phyloP scores from a whole-genome alignment of 257 asterid genomes.

The Euphrasia confusa region DNA sequence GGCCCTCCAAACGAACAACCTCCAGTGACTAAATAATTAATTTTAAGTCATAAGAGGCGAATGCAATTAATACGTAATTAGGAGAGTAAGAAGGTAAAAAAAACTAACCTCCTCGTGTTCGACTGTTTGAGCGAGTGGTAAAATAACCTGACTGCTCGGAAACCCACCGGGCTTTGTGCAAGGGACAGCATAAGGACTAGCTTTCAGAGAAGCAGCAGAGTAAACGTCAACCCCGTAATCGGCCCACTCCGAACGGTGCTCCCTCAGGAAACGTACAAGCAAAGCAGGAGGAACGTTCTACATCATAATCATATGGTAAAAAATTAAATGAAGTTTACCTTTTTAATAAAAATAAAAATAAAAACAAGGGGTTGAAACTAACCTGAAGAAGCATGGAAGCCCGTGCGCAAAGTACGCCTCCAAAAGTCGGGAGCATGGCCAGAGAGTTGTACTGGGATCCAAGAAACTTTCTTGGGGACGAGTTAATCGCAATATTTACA shows the following conservation, averaged over 20 bases:
- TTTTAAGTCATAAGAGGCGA: not conserved
- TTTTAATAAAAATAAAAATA: not conserved
- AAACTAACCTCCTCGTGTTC: constrained; percentile 78
- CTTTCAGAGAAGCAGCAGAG: constrained; percentile 64
- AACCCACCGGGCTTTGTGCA: constrained; percentile 73
- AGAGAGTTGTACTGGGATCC: constrained; percentile 52
- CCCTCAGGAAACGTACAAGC: constrained; percentile 78
- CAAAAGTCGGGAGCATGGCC: constrained; percentile 61
- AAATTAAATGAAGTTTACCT: not conserved
- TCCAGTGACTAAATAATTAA: constrained; percentile 58
- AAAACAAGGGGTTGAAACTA: not conserved
- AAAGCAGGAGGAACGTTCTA: constrained; percentile 88
- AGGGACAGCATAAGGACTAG: constrained; percentile 55
- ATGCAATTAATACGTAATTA: not conserved
- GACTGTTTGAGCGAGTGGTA: constrained; percentile 82
- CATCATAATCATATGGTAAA: constrained; percentile 3
- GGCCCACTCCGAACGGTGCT: constrained; percentile 95
- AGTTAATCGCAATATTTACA: constrained; percentile 54
- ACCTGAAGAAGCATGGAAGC: constrained; percentile 89
- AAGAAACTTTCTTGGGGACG: constrained; percentile 59
- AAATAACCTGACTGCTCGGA: constrained; percentile 72
- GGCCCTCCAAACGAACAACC: constrained; percentile 80
- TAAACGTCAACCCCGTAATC: constrained; percentile 80
- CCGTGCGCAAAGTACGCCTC: constrained; percentile 73
- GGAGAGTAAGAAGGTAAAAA: not conserved